phyloP scores from a whole-genome alignment of 2,329 filamentous ascomycete genomes.

The Aureobasidium sp. region DNA sequence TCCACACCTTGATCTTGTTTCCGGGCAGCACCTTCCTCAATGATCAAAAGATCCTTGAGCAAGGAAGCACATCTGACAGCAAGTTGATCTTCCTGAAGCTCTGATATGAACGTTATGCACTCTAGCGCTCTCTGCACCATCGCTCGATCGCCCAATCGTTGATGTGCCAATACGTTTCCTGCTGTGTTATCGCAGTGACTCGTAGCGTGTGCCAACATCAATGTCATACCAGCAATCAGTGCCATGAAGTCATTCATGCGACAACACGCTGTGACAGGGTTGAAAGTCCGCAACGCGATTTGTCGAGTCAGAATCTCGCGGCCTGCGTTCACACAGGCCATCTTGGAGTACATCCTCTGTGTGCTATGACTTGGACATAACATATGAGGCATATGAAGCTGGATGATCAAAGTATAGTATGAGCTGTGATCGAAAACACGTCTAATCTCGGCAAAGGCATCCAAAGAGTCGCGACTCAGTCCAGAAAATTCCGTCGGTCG shows the following conservation, averaged over 20 bases:
- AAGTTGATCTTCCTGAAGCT: background rate
- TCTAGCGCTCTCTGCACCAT: background rate
- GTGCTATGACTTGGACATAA: background rate
- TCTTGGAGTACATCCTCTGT: background rate
- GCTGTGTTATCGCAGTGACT: background rate
- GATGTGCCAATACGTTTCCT: background rate
- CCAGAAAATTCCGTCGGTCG: background rate
- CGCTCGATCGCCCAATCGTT: background rate
- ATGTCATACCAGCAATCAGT: background rate
- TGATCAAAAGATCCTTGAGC: background rate
- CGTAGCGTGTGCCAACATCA: background rate
- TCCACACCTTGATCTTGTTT: background rate
- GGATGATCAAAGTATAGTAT: background rate
- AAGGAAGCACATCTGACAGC: background rate
- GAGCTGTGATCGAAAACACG: background rate
- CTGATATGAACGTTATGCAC: background rate
- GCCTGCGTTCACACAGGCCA: background rate
- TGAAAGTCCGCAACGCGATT: background rate
- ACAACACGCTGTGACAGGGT: background rate
- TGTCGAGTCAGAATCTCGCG: background rate
- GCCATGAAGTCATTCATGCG: background rate
- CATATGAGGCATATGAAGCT: background rate
- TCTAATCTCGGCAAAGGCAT: background rate
- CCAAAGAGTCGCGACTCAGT: background rate
- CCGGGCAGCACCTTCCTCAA: background rate